Conservation (phyloP, 2,329 filamentous ascomycete species). For the Metarhizium humberi region DNA sequence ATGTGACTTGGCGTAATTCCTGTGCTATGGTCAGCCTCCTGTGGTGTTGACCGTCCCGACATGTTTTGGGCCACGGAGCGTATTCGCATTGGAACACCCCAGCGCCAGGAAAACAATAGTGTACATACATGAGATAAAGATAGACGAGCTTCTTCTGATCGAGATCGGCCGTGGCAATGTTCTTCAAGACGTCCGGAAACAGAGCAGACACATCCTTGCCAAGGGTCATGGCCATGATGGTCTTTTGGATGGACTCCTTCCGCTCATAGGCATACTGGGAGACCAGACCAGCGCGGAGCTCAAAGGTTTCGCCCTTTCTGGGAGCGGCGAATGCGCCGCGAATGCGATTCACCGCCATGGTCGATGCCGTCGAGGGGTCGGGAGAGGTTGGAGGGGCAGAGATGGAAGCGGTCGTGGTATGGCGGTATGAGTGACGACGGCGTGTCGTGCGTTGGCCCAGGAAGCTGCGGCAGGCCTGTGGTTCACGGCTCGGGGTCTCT, state of each 20-base stretch:
- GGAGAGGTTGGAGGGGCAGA: constrained; percentile 15
- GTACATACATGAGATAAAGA: constrained; percentile 76
- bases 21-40: constrained; percentile 24
- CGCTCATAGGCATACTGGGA: constrained; percentile 99
- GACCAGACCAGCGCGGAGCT: constrained; percentile 87
- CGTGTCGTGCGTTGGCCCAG: not conserved
- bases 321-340: constrained; percentile 87
- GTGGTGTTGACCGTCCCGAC: not conserved
- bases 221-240: constrained; percentile 99
- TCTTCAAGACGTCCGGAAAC: constrained; percentile 97
- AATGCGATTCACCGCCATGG: constrained; percentile 94
- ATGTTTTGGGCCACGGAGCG: not conserved
- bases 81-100: not conserved
- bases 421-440: constrained; percentile 4
- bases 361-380: constrained; percentile 11
- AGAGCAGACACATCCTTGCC: constrained; percentile 97
- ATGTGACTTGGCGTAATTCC: constrained; percentile 99
- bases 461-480: not conserved
- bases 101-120: not conserved
- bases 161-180: constrained; percentile 87
- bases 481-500: not conserved
- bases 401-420: constrained; percentile 1
- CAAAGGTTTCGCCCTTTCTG: constrained; percentile 95
- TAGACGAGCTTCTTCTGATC: constrained; percentile 99
- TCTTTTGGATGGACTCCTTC: constrained; percentile 98